Percentiles rank a stretch among this genome's conserved stretches.
These are phyloP conservation scores for Verticillium dahliae DNA, from an alignment of 2,329 filamentous ascomycete species.

Conservation along the genomic window DNA sequence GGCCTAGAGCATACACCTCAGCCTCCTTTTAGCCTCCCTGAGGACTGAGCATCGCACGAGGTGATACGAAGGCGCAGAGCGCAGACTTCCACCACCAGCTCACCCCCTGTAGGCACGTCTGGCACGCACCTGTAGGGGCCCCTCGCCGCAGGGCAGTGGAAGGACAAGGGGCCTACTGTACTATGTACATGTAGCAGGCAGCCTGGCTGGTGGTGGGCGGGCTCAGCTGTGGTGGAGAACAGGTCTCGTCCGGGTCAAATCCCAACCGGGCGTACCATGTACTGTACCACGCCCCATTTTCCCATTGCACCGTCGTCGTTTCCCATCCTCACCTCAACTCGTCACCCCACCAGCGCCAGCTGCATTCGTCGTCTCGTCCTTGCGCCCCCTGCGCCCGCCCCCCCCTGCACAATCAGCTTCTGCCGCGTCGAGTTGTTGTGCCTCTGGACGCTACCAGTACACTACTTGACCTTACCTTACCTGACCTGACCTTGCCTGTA, in stretches of 20 bases:
- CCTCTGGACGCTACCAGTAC: background rate
- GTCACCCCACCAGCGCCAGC: background rate
- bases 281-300: background rate
- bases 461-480: background rate
- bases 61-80: background rate
- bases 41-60: background rate
- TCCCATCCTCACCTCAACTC: background rate
- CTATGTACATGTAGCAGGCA: background rate
- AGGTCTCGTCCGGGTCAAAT: background rate
- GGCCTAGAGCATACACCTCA: background rate
- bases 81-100: background rate
- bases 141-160: background rate
- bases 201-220: background rate
- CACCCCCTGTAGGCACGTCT: background rate
- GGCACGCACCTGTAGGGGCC: background rate
- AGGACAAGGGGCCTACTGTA: background rate
- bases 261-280: background rate
- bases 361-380: background rate
- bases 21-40: background rate
- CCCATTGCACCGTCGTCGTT: background rate
- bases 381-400: background rate
- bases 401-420: background rate
- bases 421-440: background rate
- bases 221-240: background rate
- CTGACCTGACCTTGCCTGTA: background rate